Base-by-base conservation (phyloP, 768 basidiomycete genomes). In the Tephrocybe sp. region DNA sequence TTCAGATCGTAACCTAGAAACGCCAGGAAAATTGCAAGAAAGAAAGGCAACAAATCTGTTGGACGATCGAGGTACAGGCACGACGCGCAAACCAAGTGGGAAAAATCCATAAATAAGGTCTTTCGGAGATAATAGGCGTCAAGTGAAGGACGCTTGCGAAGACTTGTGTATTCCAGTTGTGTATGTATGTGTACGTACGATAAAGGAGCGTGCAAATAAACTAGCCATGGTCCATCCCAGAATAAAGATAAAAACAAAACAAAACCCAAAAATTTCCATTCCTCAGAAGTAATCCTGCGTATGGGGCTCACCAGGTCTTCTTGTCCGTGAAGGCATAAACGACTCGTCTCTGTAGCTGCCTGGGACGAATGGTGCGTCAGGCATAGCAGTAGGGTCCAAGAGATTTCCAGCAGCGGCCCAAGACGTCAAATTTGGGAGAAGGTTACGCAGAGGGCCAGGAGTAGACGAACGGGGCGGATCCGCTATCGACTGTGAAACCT, bases 301-400 rank as follows among this genome's bases (percentile, higher is more conserved):
- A 59, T 60, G 63, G 21, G 53, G 39, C 37, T 61, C 60, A 19
- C 61, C 49, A 34, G 51, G 35, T 28, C 56, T 58, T 13, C 46
- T 49, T 27, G 56, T 50, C 26, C 64, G 62, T 21, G 60, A 61
- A 38, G 44, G 37, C 38, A 68, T 51, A 39, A 61, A 67, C n/a
- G 66, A 59, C 43, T 71, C 69, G 27, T 73, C 71, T 40, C 69
- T 56, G 31, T 68, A 47, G 50, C 69, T 74, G n/a, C 65, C 63
- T 9, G 62, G 62, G 39, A 69, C 53, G 22, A 69, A 69, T 1
- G 68, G 15, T 3, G 44, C 62, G 37, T 69, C 69, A 31, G 59
- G 53, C 18, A 47, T 47, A 22, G 60, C 50, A 40, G n/a, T n/a
- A n/a, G n/a, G n/a, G n/a, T 67, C 68, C 13, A 61, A 37, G 38